Conservation (phyloP, 1,284 basidiomycete species). For the Mycena citricolor region DNA sequence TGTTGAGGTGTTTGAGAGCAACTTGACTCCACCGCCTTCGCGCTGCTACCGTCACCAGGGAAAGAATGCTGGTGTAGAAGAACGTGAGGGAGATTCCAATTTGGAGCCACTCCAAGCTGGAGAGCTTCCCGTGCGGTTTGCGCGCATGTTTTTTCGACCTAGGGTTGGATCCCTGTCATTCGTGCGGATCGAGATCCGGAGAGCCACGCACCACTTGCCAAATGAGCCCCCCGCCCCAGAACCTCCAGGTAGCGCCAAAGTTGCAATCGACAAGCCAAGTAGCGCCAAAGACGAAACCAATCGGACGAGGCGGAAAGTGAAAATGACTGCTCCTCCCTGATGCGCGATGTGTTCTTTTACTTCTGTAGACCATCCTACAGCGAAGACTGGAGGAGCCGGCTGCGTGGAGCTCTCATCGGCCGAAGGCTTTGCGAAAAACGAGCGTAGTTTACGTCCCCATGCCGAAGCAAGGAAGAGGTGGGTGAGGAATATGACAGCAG, state of each 20-base stretch:
- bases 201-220: constrained; percentile 18
- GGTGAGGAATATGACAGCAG: constrained; percentile 28
- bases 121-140: constrained; percentile 22
- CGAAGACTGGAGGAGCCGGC: constrained; percentile 6
- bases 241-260: constrained; percentile 28
- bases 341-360: constrained; percentile 28
- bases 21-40: constrained; percentile 31
- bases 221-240: constrained; percentile 6
- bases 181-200: background rate
- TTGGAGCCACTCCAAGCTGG: constrained; percentile 30
- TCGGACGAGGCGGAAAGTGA: constrained; percentile 37
- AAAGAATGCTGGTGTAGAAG: constrained; percentile 33
- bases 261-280: constrained; percentile 37
- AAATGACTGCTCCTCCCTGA: constrained; percentile 33
- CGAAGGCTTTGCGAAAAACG: constrained; percentile 8
- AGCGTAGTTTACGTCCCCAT: constrained; percentile 19
- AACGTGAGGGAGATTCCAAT: constrained; percentile 36
- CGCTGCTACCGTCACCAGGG: constrained; percentile 31
- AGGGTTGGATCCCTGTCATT: constrained; percentile 3
- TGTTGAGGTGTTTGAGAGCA: constrained; percentile 32
- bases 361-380: constrained; percentile 25
- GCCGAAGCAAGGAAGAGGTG: constrained; percentile 26
- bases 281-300: constrained; percentile 37
- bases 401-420: constrained; percentile 10
- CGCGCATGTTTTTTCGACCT: constrained; percentile 29